These are phyloP conservation scores for Suillus americanus DNA, from an alignment of 768 basidiomycete genomes.

Conservation along the genomic window DNA sequence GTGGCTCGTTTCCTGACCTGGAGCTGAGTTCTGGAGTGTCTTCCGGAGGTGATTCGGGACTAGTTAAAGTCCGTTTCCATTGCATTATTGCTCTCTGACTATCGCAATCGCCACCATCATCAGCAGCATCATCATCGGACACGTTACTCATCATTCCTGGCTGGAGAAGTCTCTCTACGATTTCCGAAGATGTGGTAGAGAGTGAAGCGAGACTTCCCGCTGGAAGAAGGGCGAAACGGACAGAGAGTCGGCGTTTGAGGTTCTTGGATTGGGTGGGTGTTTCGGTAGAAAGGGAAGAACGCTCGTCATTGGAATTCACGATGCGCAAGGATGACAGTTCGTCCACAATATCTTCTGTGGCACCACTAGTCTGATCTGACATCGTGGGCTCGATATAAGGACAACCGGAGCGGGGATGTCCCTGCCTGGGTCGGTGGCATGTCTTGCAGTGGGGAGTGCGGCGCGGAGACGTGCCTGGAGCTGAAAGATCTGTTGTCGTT, in stretches of 20 bases:
- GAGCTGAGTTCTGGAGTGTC: conserved; percentile 35
- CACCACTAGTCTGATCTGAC: conserved; percentile 15
- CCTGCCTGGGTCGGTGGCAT: conserved; percentile 52
- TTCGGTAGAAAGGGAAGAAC: conserved; percentile 7
- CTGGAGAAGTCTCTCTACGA: conserved; percentile 46
- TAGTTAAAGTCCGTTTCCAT: conserved; percentile 35
- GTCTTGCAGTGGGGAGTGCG: conserved; percentile 54
- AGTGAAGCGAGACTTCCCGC: conserved; percentile 52
- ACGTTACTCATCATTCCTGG: conserved; percentile 38
- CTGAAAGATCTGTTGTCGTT: conserved; percentile 5
- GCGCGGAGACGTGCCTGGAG: conserved; percentile 43
- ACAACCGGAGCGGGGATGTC: conserved; percentile 66
- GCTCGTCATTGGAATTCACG: conserved; percentile 22
- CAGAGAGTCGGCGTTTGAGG: conserved; percentile 27
- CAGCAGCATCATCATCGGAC: conserved; percentile 29
- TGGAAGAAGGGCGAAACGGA: conserved; percentile 29
- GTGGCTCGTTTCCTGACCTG: conserved; percentile 7
- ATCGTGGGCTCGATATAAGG: conserved; percentile 40
- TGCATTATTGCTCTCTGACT: conserved; percentile 21
- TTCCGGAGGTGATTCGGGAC: conserved; percentile 28
- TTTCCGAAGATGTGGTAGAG: conserved; percentile 43
- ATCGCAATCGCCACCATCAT: conserved; percentile 27
- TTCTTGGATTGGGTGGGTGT: conserved; percentile 6
- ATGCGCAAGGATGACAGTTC: conserved; percentile 51
- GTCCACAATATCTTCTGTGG: conserved; percentile 33